These are phyloP conservation scores for Rossbeevera mucosa DNA, from an alignment of 768 basidiomycete genomes.

Conservation along the genomic window DNA sequence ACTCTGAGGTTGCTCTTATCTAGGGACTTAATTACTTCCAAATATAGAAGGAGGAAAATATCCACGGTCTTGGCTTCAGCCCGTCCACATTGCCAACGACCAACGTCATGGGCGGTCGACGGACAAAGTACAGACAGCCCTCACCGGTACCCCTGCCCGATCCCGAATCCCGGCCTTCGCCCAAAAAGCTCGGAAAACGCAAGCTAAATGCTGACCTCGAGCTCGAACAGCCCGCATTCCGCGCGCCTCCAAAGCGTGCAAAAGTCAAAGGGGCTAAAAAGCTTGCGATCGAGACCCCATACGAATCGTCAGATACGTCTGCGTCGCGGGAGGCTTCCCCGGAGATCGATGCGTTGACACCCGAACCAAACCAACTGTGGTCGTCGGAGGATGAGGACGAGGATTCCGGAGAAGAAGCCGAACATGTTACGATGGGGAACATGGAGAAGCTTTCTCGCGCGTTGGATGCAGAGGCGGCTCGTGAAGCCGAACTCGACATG, in stretches of 20 bases:
- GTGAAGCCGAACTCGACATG: constrained; percentile 64
- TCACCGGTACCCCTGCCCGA: constrained; percentile 57
- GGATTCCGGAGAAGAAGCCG: constrained; percentile 46
- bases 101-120: constrained; percentile 72
- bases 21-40: constrained; percentile 6
- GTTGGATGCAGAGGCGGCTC: constrained; percentile 61
- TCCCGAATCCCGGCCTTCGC: constrained; percentile 31
- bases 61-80: neutral
- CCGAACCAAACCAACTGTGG: constrained; percentile 20
- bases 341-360: constrained; percentile 23
- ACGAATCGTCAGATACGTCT: constrained; percentile 24
- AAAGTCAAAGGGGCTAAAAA: constrained; percentile 26
- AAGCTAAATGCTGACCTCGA: constrained; percentile 49
- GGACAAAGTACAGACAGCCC: constrained; percentile 80
- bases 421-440: constrained; percentile 68
- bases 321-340: constrained; percentile 44
- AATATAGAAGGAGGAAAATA: constrained; percentile 26
- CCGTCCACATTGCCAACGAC: neutral
- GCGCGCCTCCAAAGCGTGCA: constrained; percentile 34
- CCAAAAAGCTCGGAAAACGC: constrained; percentile 68
- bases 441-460: constrained; percentile 80
- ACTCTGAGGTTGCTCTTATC: neutral
- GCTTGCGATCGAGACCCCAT: constrained; percentile 10
- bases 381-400: constrained; percentile 39
- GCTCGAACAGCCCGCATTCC: constrained; percentile 23